A percentile compares a stretch with the other conserved stretches of the same genome.
phyloP scores from a whole-genome alignment of 2,329 filamentous ascomycete species.

The Botrytis fragariae region DNA sequence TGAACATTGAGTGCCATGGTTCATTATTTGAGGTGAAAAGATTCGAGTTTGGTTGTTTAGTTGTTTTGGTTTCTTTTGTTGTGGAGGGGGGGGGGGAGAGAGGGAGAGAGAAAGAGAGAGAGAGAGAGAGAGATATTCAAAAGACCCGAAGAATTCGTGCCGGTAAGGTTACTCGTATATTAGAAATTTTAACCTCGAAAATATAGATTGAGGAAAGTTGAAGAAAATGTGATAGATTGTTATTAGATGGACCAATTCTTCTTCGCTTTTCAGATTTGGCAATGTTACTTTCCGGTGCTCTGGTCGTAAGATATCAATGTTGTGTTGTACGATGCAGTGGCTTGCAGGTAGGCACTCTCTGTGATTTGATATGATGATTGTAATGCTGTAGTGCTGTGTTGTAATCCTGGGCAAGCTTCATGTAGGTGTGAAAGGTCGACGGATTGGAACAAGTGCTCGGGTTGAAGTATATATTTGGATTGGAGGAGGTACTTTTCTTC shows the following conservation, averaged over 20 bases:
- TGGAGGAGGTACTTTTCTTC: background rate
- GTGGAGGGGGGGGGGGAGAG: background rate
- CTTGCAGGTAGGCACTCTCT: background rate
- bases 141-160: background rate
- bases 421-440: background rate
- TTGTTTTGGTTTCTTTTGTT: background rate
- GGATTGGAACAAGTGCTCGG: background rate
- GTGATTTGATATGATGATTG: background rate
- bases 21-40: background rate
- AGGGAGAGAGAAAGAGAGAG: background rate
- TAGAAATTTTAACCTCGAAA: background rate
- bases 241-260: background rate
- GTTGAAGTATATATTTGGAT: background rate
- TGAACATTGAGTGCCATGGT: slow-evolving; percentile 11
- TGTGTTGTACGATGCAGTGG: background rate
- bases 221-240: background rate
- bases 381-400: background rate
- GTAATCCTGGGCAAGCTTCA: background rate
- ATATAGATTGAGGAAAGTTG: background rate
- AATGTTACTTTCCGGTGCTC: background rate
- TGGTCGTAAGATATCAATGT: background rate
- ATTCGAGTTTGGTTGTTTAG: background rate
- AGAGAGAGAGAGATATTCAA: background rate
- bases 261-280: background rate
- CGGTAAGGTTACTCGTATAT: background rate